Evolutionary conservation across 305 asterid species (phyloP).

Genomic region (Fraxinus albicans): DNA sequence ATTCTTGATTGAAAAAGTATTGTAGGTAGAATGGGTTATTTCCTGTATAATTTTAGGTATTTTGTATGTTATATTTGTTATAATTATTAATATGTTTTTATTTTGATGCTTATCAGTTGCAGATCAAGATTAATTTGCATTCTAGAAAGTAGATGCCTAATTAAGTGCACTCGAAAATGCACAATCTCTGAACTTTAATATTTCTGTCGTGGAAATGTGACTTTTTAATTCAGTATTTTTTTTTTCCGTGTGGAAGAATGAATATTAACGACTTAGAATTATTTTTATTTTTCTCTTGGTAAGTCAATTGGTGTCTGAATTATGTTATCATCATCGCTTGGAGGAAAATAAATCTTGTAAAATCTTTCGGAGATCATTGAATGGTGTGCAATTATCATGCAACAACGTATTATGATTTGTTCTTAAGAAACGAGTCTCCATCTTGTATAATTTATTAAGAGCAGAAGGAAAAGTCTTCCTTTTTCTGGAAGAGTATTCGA

Average conservation of each 20-base stretch:
- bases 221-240: not conserved
- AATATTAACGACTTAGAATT: not conserved
- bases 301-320: conserved; percentile 6
- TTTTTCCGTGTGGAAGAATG: not conserved
- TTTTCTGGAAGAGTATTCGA: not conserved
- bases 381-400: not conserved
- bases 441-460: not conserved
- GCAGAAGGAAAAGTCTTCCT: not conserved
- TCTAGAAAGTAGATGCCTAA: not conserved
- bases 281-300: not conserved
- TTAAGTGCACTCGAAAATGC: not conserved
- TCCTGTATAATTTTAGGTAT: not conserved
- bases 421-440: not conserved
- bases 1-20: conserved; percentile 18
- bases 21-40: not conserved
- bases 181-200: not conserved
- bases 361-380: not conserved
- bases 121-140: conserved; percentile 25
- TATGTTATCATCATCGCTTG: not conserved
- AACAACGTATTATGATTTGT: not conserved
- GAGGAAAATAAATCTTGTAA: not conserved
- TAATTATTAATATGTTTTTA: not conserved
- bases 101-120: conserved; percentile 18
- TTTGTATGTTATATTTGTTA: not conserved
- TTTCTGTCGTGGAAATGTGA: not conserved